Conservation (phyloP, 225 moss, liverwort and hornwort species). For the Rhytidiadelphus loreus region DNA sequence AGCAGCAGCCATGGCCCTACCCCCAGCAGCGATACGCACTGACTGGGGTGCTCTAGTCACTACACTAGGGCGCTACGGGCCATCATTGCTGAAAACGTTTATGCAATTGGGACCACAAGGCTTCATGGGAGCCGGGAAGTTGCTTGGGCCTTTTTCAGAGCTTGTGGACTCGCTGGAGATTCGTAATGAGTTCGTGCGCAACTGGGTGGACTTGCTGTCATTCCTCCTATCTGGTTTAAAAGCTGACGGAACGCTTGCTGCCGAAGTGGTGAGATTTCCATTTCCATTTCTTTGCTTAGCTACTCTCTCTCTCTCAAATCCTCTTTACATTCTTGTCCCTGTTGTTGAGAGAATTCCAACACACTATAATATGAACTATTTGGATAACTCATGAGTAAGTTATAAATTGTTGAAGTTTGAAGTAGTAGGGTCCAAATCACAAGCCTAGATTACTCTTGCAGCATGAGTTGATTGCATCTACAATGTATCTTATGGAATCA, state of each 20-base stretch:
- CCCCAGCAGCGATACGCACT: constrained; percentile 78
- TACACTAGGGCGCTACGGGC: constrained; percentile 62
- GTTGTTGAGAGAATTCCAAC: background rate
- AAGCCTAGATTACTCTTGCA: background rate
- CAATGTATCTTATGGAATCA: background rate
- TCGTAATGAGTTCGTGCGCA: constrained; percentile 60
- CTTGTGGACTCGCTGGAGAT: constrained; percentile 63
- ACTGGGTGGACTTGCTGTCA: constrained; percentile 83
- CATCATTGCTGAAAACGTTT: constrained; percentile 45
- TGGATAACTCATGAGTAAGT: background rate
- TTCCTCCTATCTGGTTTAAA: constrained; percentile 83
- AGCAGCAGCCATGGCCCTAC: constrained; percentile 82
- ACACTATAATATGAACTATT: background rate
- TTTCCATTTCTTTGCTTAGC: background rate
- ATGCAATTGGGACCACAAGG: constrained; percentile 60
- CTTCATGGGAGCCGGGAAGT: constrained; percentile 43
- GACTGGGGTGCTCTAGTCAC: constrained; percentile 80
- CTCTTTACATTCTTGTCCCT: background rate
- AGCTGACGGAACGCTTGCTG: constrained; percentile 83
- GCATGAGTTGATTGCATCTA: background rate
- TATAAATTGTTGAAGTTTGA: background rate
- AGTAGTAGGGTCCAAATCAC: background rate
- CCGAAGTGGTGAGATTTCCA: constrained; percentile 63
- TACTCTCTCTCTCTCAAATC: background rate
- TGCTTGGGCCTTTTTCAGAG: constrained; percentile 79